Evolutionary conservation across 2,329 filamentous ascomycete species (phyloP).

Genomic region (Botrytis fragariae): DNA sequence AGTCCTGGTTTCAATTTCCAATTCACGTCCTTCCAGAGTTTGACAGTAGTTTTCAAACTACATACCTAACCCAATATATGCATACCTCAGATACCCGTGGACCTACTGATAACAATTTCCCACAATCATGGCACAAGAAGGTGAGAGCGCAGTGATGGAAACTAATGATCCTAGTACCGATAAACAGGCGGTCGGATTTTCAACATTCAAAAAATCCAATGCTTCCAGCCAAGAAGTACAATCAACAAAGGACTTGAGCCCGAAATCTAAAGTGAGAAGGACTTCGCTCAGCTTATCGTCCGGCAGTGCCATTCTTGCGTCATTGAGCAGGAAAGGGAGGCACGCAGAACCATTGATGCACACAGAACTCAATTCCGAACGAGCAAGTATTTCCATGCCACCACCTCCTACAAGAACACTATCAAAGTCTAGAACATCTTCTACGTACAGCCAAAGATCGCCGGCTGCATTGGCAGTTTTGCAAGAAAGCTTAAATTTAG

Average conservation of each 20-base stretch:
- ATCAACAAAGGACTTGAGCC: slow-evolving; percentile 2
- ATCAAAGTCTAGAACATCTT: slow-evolving; percentile 40
- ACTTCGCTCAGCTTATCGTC: slow-evolving; percentile 46
- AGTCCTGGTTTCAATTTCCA: neutral
- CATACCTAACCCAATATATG: neutral
- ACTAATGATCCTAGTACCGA: slow-evolving; percentile 31
- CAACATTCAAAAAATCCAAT: slow-evolving; percentile 19
- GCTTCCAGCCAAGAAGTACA: slow-evolving; percentile 2
- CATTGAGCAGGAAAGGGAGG: slow-evolving; percentile 50
- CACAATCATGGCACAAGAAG: slow-evolving; percentile 22
- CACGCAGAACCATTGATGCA: slow-evolving; percentile 57
- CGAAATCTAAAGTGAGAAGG: slow-evolving; percentile 6
- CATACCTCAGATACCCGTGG: neutral
- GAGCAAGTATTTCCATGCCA: slow-evolving; percentile 64
- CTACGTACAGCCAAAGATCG: slow-evolving; percentile 40
- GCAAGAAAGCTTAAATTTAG: slow-evolving; percentile 35
- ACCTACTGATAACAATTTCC: neutral
- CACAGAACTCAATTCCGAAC: slow-evolving; percentile 55
- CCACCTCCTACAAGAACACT: slow-evolving; percentile 48
- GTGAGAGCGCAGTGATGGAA: slow-evolving; percentile 18
- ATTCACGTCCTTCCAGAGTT: neutral
- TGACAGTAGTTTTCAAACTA: neutral
- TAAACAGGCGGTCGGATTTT: slow-evolving; percentile 17
- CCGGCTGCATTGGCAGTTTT: slow-evolving; percentile 40
- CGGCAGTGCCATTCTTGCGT: slow-evolving; percentile 39